Conservation (phyloP, 2,329 filamentous ascomycete genomes). For the Penicillium corylophilum region DNA sequence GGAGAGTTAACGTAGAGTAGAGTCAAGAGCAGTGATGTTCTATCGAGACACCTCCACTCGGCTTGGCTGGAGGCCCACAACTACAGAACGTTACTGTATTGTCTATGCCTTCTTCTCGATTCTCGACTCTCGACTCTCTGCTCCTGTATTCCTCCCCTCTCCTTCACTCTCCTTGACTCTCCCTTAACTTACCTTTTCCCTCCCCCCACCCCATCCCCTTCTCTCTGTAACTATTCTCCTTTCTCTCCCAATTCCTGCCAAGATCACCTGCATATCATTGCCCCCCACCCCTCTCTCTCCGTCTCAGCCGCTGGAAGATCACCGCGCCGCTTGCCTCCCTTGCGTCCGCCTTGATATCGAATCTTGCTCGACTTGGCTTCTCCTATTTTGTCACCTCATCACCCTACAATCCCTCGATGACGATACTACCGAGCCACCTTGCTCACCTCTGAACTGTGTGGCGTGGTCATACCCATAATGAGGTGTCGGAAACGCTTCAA, state of each 20-base stretch:
- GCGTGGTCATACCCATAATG: slow-evolving; percentile 38
- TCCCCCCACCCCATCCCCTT: not conserved
- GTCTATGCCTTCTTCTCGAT: not conserved
- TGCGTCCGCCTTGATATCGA: slow-evolving; percentile 22
- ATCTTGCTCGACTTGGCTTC: slow-evolving; percentile 6
- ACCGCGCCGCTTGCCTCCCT: slow-evolving; percentile 25
- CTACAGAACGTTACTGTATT: too few species aligned
- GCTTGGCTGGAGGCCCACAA: not conserved
- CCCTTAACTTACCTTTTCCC: slow-evolving; percentile 5
- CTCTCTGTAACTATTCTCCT: not conserved
- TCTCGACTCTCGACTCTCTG: not conserved
- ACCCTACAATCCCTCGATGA: slow-evolving; percentile 8
- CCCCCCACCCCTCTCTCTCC: slow-evolving; percentile 8
- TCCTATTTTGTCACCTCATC: slow-evolving; percentile 1
- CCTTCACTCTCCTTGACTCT: not conserved
- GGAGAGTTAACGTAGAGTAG: not conserved
- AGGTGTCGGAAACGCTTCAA: slow-evolving; percentile 47
- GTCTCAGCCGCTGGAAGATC: slow-evolving; percentile 22
- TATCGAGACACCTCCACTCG: not conserved
- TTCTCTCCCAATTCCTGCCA: slow-evolving; percentile 16
- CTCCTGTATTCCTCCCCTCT: not conserved
- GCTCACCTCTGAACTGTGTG: slow-evolving; percentile 3
- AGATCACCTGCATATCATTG: slow-evolving; percentile 19
- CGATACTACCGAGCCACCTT: slow-evolving; percentile 12
- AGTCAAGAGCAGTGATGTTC: not conserved